A percentile compares a stretch with the other conserved stretches of the same genome.
Evolutionary conservation across 345 rosid genomes (phyloP).

Genomic region (Jatropha curcas): DNA sequence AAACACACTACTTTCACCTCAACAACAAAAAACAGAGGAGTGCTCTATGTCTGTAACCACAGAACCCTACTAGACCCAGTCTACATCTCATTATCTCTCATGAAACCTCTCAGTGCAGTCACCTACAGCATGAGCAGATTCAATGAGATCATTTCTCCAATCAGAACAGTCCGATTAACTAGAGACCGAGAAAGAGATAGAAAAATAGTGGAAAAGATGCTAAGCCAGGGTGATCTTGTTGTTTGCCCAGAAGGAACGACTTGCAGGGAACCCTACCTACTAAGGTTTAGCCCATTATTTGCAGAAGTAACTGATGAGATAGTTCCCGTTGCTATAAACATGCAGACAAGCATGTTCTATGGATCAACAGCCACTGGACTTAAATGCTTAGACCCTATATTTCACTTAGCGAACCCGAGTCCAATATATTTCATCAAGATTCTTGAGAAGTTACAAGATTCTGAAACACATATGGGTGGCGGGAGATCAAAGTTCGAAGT

Average conservation of each 20-base stretch:
- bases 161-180: slow-evolving; percentile 58
- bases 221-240: slow-evolving; percentile 62
- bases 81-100: slow-evolving; percentile 43
- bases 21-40: slow-evolving; percentile 1
- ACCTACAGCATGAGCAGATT: slow-evolving; percentile 76
- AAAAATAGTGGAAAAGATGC: slow-evolving; percentile 45
- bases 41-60: slow-evolving; percentile 75
- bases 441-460: slow-evolving; percentile 46
- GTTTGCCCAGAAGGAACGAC: slow-evolving; percentile 92
- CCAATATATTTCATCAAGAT: slow-evolving; percentile 45
- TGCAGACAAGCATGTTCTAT: slow-evolving; percentile 51
- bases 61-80: slow-evolving; percentile 74
- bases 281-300: slow-evolving; percentile 78
- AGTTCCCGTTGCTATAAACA: slow-evolving; percentile 59
- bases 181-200: slow-evolving; percentile 60
- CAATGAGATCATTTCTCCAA: slow-evolving; percentile 67
- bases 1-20: not conserved
- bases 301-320: slow-evolving; percentile 58
- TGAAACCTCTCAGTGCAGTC: slow-evolving; percentile 55
- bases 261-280: slow-evolving; percentile 71
- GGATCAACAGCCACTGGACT: slow-evolving; percentile 79
- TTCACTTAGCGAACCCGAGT: slow-evolving; percentile 64
- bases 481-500: slow-evolving; percentile 49
- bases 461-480: slow-evolving; percentile 20
- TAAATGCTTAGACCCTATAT: slow-evolving; percentile 68